Conservation (phyloP, 2,329 filamentous ascomycete genomes). For the Trichoderma sp. region DNA sequence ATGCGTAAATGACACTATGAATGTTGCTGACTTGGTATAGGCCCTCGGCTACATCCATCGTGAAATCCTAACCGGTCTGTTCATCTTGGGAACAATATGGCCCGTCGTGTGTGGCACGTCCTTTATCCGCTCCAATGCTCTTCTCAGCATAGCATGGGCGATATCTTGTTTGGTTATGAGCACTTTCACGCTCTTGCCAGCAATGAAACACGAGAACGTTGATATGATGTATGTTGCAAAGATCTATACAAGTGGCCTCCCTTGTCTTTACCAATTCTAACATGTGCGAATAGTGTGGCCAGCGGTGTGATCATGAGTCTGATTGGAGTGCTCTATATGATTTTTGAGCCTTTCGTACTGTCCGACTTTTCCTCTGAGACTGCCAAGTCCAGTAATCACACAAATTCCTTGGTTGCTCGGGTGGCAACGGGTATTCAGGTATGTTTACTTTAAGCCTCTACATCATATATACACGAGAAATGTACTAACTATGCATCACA, state of each 20-base stretch:
- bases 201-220: conserved; percentile 78
- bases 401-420: conserved; percentile 50
- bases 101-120: conserved; percentile 68
- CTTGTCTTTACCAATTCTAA: conserved; percentile 20
- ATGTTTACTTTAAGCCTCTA: conserved; percentile 26
- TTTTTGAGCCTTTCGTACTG: conserved; percentile 67
- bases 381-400: conserved; percentile 23
- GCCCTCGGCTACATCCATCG: conserved; percentile 90
- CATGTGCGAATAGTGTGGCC: conserved; percentile 51
- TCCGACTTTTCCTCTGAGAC: conserved; percentile 40
- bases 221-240: conserved; percentile 62
- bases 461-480: neutral
- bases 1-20: neutral
- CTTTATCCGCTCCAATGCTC: conserved; percentile 66
- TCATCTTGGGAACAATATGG: conserved; percentile 74
- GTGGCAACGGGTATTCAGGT: conserved; percentile 66
- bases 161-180: conserved; percentile 81
- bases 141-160: conserved; percentile 69
- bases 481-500: conserved; percentile 31
- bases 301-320: conserved; percentile 77
- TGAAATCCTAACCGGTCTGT: conserved; percentile 80
- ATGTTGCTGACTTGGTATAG: conserved; percentile 43
- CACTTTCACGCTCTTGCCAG: conserved; percentile 82
- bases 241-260: too few relatives aligned
- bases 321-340: conserved; percentile 73